phyloP scores from a whole-genome alignment of 164 flowering plant genomes.

The Nelumbo lutea region DNA sequence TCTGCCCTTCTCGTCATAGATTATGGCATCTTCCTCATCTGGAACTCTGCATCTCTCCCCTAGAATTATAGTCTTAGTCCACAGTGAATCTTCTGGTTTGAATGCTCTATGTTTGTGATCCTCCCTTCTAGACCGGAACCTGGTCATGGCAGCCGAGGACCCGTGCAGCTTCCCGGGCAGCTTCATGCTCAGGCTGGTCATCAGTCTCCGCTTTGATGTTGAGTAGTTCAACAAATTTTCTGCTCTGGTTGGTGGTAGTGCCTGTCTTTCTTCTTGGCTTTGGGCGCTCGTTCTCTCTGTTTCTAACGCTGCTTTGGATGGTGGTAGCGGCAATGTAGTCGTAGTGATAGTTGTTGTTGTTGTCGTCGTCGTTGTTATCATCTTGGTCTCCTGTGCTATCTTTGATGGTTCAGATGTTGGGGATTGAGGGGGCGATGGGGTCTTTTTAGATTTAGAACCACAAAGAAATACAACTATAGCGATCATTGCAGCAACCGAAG shows the following conservation, averaged over 20 bases:
- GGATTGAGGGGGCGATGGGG: not conserved
- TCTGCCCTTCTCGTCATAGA: constrained; percentile 44
- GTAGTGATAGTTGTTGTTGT: not conserved
- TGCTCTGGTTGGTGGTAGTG: not conserved
- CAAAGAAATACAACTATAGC: constrained; percentile 24
- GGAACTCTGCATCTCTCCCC: constrained; percentile 70
- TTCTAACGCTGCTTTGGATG: not conserved
- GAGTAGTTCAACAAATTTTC: not conserved
- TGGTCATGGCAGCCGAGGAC: not conserved
- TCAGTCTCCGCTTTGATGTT: constrained; percentile 8
- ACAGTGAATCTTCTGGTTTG: constrained; percentile 43
- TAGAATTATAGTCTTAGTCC: constrained; percentile 67
- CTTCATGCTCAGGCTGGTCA: constrained; percentile 25
- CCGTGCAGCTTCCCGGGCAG: not conserved
- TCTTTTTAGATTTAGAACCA: constrained; percentile 17
- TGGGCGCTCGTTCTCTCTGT: not conserved
- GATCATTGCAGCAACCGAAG: constrained; percentile 23
- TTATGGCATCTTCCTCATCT: constrained; percentile 41
- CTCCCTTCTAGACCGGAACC: constrained; percentile 11
- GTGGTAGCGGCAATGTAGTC: too few relatives aligned
- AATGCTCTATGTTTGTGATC: constrained; percentile 14
- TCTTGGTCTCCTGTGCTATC: not conserved
- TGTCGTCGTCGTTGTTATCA: not conserved
- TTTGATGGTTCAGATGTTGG: constrained; percentile 5
- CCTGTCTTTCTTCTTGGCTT: not conserved